Conservation (phyloP, 2,329 filamentous ascomycete genomes). For the Claviceps citrina region DNA sequence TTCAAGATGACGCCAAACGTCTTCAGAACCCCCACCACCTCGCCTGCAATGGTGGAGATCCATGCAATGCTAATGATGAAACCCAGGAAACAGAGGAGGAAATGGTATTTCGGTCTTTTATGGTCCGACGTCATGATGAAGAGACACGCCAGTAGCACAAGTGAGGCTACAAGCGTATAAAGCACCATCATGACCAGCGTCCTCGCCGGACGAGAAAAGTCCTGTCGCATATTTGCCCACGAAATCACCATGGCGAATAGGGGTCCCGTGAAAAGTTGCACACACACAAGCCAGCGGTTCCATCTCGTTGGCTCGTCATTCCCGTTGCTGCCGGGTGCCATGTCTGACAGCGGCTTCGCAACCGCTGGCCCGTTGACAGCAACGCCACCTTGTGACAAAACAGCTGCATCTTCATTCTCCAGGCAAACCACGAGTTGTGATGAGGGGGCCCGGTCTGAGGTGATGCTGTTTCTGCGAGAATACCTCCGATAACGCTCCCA, state of each 20-base stretch:
- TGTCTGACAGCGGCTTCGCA: slow-evolving; percentile 19
- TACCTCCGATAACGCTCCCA: slow-evolving; percentile 44
- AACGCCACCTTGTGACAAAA: slow-evolving; percentile 3
- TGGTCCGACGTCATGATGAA: slow-evolving; percentile 53
- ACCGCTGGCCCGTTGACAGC: background rate
- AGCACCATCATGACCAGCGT: slow-evolving; percentile 42
- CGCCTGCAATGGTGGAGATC: slow-evolving; percentile 90
- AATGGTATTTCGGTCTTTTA: slow-evolving; percentile 56
- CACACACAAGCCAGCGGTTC: slow-evolving; percentile 78
- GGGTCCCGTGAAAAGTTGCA: slow-evolving; percentile 78
- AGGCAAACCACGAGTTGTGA: slow-evolving; percentile 5
- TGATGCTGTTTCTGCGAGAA: slow-evolving; percentile 19
- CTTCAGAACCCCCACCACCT: slow-evolving; percentile 91
- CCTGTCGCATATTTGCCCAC: slow-evolving; percentile 52
- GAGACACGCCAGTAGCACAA: slow-evolving; percentile 50
- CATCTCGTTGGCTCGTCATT: slow-evolving; percentile 42
- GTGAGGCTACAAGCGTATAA: slow-evolving; percentile 52
- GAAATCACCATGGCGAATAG: slow-evolving; percentile 65
- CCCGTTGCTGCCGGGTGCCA: slow-evolving; percentile 17
- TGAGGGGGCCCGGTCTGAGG: slow-evolving; percentile 4
- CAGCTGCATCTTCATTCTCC: slow-evolving; percentile 11
- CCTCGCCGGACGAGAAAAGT: slow-evolving; percentile 35
- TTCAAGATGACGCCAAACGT: slow-evolving; percentile 79
- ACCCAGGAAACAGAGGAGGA: slow-evolving; percentile 70
- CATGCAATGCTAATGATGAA: slow-evolving; percentile 86